phyloP scores from a whole-genome alignment of 805 yeast species.

The Barnettozyma botsteinii region DNA sequence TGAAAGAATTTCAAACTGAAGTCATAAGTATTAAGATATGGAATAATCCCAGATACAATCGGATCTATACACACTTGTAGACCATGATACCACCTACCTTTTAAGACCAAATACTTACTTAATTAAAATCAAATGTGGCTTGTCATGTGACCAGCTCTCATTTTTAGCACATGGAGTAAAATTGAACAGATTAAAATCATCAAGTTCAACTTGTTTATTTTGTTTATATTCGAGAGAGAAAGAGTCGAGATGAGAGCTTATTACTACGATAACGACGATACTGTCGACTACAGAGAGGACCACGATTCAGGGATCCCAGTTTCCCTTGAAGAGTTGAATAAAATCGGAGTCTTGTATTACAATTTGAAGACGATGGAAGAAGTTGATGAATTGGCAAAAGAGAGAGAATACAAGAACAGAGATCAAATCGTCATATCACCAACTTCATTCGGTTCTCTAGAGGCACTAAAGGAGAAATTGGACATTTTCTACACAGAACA shows the following conservation, averaged over 20 bases:
- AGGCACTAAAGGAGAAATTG: slow-evolving; percentile 60
- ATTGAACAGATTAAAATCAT: neutral
- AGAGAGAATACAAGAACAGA: slow-evolving; percentile 73
- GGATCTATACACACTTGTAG: too few relatives aligned
- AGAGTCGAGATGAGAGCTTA: slow-evolving; percentile 51
- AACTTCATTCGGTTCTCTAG: slow-evolving; percentile 56
- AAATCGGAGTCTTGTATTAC: slow-evolving; percentile 66
- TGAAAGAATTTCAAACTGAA: too few relatives aligned
- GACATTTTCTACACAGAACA: slow-evolving; percentile 75
- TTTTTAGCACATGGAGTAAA: neutral
- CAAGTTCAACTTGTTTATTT: neutral
- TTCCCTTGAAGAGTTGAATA: slow-evolving; percentile 39
- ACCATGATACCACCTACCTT: too few relatives aligned
- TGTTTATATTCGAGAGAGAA: too few relatives aligned
- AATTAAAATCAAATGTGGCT: neutral
- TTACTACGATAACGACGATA: slow-evolving; percentile 58
- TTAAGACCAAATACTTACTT: too few relatives aligned
- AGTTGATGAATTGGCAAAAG: slow-evolving; percentile 60
- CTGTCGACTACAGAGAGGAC: slow-evolving; percentile 55
- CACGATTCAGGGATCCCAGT: slow-evolving; percentile 69
- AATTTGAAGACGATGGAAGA: slow-evolving; percentile 42
- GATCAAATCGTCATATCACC: slow-evolving; percentile 63
- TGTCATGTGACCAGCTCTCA: neutral
- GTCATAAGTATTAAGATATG: too few relatives aligned
- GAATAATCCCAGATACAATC: too few relatives aligned